phyloP scores from a whole-genome alignment of 2,329 filamentous ascomycete species.

The Zarea fungicola region DNA sequence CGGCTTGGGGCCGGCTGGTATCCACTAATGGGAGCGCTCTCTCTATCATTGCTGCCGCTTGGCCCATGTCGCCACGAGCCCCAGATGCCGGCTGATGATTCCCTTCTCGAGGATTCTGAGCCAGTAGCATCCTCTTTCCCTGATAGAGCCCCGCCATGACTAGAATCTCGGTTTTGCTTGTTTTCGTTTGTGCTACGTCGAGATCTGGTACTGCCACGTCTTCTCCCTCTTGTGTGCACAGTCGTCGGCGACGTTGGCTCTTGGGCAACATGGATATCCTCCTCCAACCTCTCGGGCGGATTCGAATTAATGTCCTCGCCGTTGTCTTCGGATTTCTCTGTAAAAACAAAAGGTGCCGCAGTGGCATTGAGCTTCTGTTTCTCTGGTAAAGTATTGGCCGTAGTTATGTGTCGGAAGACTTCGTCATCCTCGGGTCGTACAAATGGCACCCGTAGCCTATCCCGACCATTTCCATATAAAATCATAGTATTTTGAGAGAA shows the following conservation, averaged over 20 bases:
- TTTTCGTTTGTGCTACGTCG: conserved; percentile 9
- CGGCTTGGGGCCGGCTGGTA: conserved; percentile 64
- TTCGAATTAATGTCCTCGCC: conserved; percentile 16
- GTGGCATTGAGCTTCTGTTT: conserved; percentile 55
- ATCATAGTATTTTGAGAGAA: conserved; percentile 90
- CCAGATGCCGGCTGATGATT: conserved; percentile 57
- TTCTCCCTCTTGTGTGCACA: conserved; percentile 38
- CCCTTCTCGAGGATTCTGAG: conserved; percentile 35
- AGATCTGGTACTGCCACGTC: conserved; percentile 36
- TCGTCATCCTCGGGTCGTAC: conserved; percentile 85
- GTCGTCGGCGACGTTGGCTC: conserved; percentile 32
- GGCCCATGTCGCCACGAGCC: conserved; percentile 63
- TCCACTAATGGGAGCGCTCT: conserved; percentile 52
- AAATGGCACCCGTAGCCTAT: conserved; percentile 84
- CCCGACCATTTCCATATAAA: conserved; percentile 78
- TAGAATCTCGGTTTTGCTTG: conserved; percentile 6
- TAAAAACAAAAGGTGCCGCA: conserved; percentile 37
- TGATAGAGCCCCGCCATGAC: conserved; percentile 18
- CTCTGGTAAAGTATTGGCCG: conserved; percentile 49
- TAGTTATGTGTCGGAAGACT: conserved; percentile 71
- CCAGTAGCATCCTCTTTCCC: conserved; percentile 25
- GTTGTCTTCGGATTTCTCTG: conserved; percentile 25
- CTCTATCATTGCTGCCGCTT: conserved; percentile 49
- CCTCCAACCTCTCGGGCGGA: conserved; percentile 16
- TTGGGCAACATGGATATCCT: conserved; percentile 22